Conservation (phyloP, 2,329 filamentous ascomycete species). For the Plectosphaerella plurivora region DNA sequence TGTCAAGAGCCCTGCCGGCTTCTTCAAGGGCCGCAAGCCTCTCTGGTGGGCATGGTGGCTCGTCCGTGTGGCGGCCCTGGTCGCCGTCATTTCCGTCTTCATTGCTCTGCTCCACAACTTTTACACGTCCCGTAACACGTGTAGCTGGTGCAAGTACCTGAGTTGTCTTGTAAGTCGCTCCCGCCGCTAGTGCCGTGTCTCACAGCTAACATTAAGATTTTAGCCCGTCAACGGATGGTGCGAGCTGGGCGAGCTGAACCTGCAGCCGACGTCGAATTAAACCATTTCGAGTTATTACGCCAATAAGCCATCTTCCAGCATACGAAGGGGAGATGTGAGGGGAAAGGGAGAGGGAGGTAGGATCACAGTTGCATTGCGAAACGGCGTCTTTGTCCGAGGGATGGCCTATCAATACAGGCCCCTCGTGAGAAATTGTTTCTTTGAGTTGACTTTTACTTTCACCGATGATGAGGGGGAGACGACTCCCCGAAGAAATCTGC, state of each 20-base stretch:
- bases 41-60: conserved; percentile 99
- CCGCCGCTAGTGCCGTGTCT: background rate
- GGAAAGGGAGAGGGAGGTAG: background rate
- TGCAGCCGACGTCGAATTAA: conserved; percentile 5
- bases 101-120: conserved; percentile 88
- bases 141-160: conserved; percentile 91
- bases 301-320: background rate
- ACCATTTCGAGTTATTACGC: background rate
- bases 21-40: conserved; percentile 89
- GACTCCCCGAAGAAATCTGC: too few species aligned
- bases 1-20: conserved; percentile 61
- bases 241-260: conserved; percentile 35
- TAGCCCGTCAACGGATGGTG: conserved; percentile 67
- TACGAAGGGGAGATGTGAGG: background rate
- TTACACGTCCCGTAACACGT: conserved; percentile 72
- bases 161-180: conserved; percentile 75
- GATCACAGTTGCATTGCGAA: background rate
- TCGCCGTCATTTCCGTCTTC: conserved; percentile 80
- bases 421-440: background rate
- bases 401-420: background rate
- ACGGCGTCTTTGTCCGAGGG: background rate
- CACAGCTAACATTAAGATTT: conserved; percentile 13
- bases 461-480: too few species aligned
- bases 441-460: background rate
- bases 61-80: conserved; percentile 70